Base-by-base conservation (phyloP, 768 basidiomycete species). In the Auricularia heimuer region DNA sequence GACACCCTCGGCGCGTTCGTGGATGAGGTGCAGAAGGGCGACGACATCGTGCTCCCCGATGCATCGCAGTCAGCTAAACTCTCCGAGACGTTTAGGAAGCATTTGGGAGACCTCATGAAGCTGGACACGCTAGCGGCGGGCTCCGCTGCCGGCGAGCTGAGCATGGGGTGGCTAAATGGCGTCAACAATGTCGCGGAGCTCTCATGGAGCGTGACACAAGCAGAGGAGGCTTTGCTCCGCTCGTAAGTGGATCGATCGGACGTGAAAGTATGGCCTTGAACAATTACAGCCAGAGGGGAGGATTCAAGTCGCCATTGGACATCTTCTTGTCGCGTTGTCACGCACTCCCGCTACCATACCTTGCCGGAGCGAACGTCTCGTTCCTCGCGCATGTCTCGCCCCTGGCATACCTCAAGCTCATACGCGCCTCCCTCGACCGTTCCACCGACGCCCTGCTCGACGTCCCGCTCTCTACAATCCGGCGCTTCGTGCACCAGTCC, bases 311-410 rank as follows among this genome's bases (percentile, higher is more conserved):
- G 16, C 85, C 91, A 35, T 79, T 94, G 33, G 91, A 94, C 72
- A 83, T 90, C 24, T 84, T 84, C 72, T 79, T 93, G 34, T 73
- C 83, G 62, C 85, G 87, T 1, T 80, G 80, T 12, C 87, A 89
- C 72, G 78, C 83, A 0, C 76, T 92, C 39, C 88, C 89, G 6
- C 74, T 93, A n/a, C 85, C 87, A 3, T 92, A 88, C 71, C 80
- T 92, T 2, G 76, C 77, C 14, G 80, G 81, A 1, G 88, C 89
- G 4, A 86, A 85, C 0, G 75, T 91, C 62, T 88, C 87, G 8
- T 91, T 93, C 72, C 77, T 93, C 8, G 80, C 84, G 35, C 82
- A 89, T 71, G 68, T 89, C 44, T 89, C 92, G 0, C 88, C 91
- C 0, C 74, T 79, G 1, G 80, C 84, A 7, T 93, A 93, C 70